phyloP scores from a whole-genome alignment of 2,329 filamentous ascomycete genomes.

The Neurospora crassa region DNA sequence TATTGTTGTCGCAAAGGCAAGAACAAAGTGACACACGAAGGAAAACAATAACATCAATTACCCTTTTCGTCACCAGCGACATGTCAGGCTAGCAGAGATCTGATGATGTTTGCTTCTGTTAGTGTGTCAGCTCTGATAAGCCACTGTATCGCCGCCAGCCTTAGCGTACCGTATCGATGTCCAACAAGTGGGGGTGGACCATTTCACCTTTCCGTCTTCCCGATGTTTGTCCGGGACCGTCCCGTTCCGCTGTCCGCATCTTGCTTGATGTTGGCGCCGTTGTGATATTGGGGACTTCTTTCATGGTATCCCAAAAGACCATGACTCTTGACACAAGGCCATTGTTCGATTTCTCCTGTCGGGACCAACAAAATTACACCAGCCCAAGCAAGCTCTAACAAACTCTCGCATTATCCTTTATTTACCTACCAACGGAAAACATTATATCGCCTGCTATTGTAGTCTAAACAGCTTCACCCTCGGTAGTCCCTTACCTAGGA shows the following conservation, averaged over 20 bases:
- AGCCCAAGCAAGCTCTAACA: background rate
- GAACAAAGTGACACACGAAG: background rate
- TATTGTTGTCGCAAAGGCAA: background rate
- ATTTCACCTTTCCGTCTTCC: background rate
- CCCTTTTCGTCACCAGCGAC: background rate
- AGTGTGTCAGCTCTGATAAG: background rate
- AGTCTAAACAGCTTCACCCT: conserved; percentile 3
- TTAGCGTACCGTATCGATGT: background rate
- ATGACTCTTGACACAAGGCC: background rate
- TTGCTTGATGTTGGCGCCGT: background rate
- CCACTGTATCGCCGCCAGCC: background rate
- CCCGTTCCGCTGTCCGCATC: background rate
- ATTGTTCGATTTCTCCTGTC: background rate
- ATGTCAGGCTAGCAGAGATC: background rate
- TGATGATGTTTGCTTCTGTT: background rate
- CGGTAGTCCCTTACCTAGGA: conserved; percentile 50
- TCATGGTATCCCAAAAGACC: background rate
- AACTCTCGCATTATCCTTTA: background rate
- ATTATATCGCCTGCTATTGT: conserved; percentile 8
- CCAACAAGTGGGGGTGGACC: background rate
- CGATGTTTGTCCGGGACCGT: background rate
- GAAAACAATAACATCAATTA: background rate
- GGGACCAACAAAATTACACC: background rate
- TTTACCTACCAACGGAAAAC: background rate
- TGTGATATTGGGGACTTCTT: background rate